Conservation (phyloP, 2,329 filamentous ascomycete genomes). For the Microdochium trichocladiopsis region DNA sequence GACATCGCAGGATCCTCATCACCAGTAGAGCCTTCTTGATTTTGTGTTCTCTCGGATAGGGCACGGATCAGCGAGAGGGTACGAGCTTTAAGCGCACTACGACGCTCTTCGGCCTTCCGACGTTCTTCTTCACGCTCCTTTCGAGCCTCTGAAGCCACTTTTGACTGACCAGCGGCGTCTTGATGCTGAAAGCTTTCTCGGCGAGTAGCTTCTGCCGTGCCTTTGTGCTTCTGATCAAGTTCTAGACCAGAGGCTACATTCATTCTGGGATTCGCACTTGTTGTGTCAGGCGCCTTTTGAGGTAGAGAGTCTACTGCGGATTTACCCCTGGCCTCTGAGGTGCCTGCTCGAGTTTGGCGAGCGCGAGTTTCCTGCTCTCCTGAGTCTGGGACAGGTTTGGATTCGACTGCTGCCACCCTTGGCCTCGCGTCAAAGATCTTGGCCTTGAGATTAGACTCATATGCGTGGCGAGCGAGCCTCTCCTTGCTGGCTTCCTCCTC, state of each 20-base stretch:
- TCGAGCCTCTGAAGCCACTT: background rate
- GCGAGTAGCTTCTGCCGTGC: too few species aligned
- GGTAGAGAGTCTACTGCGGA: too few species aligned
- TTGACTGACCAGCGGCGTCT: too few species aligned
- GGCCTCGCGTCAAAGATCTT: background rate
- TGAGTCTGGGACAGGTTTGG: background rate
- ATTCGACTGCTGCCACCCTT: background rate
- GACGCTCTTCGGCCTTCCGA: background rate
- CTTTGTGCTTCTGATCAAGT: too few species aligned
- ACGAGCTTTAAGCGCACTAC: background rate
- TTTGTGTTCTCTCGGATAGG: background rate
- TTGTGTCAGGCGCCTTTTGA: too few species aligned
- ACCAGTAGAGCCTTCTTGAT: background rate
- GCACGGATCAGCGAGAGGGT: background rate
- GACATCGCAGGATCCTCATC: background rate
- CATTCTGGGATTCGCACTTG: too few species aligned
- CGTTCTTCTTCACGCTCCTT: background rate
- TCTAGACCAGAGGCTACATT: too few species aligned
- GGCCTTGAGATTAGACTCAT: background rate
- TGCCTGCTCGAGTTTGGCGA: background rate
- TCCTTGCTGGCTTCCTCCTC: background rate
- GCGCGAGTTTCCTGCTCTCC: background rate
- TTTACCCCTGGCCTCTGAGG: too few species aligned
- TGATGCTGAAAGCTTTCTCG: too few species aligned
- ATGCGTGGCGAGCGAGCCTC: background rate